phyloP scores from a whole-genome alignment of 2,329 filamentous ascomycete species.

The Colletotrichum falcatum region DNA sequence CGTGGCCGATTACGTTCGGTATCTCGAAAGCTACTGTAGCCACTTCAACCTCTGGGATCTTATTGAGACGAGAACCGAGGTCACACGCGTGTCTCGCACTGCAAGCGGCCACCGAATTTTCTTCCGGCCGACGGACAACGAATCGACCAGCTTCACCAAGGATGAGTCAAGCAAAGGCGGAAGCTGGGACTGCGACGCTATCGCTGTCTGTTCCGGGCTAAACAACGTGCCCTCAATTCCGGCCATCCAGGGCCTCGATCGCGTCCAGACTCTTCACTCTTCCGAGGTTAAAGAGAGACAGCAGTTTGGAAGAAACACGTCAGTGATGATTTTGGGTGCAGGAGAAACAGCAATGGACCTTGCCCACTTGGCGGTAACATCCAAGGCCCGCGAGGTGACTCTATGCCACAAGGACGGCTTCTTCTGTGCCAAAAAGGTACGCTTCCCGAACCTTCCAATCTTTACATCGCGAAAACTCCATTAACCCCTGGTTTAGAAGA shows the following conservation, averaged over 20 bases:
- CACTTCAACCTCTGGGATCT: conserved; percentile 53
- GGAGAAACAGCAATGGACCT: conserved; percentile 62
- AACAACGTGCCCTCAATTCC: conserved; percentile 57
- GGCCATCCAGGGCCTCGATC: conserved; percentile 53
- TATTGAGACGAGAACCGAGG: conserved; percentile 52
- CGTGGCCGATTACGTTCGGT: conserved; percentile 54
- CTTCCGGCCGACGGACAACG: conserved; percentile 30
- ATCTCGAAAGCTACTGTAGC: conserved; percentile 56
- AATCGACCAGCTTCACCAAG: neutral
- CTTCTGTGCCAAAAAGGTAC: conserved; percentile 58
- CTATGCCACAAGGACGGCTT: conserved; percentile 61
- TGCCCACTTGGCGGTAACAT: conserved; percentile 58
- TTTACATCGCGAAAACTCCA: too few species aligned
- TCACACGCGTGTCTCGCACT: conserved; percentile 46
- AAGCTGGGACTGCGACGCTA: conserved; percentile 56
- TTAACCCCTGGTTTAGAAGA: neutral
- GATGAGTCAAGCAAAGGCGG: neutral
- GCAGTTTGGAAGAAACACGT: conserved; percentile 55
- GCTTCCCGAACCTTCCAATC: neutral
- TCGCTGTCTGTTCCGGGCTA: conserved; percentile 60
- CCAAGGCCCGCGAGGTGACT: conserved; percentile 55
- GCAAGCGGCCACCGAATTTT: conserved; percentile 3
- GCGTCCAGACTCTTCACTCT: conserved; percentile 55
- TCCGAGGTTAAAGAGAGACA: conserved; percentile 55
- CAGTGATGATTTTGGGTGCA: conserved; percentile 57